Evolutionary conservation across 495 filamentous ascomycete species (phyloP).

Genomic region (Chaetomidium leptoderma): DNA sequence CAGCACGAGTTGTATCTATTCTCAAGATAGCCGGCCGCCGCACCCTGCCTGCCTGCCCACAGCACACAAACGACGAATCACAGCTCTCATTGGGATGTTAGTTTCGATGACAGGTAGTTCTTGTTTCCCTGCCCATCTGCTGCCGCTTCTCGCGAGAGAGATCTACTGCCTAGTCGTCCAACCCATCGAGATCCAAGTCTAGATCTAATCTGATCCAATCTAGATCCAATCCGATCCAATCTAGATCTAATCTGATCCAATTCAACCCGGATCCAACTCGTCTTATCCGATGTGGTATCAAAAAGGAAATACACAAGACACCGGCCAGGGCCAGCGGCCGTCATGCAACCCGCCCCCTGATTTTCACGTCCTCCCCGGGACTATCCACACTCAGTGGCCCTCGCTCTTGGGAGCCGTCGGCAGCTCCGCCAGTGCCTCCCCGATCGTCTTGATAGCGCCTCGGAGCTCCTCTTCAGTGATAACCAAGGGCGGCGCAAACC

Average conservation of each 20-base stretch:
- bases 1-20: no score
- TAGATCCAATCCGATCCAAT: not conserved
- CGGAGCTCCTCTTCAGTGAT: conserved; percentile 84
- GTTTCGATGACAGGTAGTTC: no score
- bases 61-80: no score
- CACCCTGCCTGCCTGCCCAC: no score
- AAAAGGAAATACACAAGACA: not conserved
- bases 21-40: no score
- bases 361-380: not conserved
- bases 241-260: not conserved
- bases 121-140: no score
- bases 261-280: not conserved
- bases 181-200: not conserved
- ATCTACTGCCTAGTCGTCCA: no score
- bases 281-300: conserved; percentile 11
- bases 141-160: no score
- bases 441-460: conserved; percentile 67
- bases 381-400: conserved; percentile 21
- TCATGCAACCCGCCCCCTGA: not conserved
- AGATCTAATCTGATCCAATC: not conserved
- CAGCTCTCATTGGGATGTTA: no score
- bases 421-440: conserved; percentile 65
- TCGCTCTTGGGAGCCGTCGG: conserved; percentile 37
- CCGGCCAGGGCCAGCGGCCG: not conserved
- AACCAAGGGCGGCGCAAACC: conserved; percentile 83